phyloP scores from a whole-genome alignment of 1,139 yeast genomes.

The Saccharomycopsis phalli region DNA sequence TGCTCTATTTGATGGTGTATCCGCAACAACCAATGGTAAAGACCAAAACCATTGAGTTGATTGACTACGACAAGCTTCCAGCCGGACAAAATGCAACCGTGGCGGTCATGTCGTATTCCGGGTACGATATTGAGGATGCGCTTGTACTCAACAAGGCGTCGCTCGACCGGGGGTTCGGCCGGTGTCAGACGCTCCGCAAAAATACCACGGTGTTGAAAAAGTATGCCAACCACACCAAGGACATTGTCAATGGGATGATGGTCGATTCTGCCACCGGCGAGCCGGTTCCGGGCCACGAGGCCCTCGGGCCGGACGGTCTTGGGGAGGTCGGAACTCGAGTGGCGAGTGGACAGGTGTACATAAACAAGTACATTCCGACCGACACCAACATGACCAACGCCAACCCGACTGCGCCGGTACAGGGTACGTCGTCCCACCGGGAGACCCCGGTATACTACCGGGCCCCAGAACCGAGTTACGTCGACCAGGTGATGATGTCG shows the following conservation, averaged over 20 bases:
- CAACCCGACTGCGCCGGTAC: constrained; percentile 25
- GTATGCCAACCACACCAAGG: constrained; percentile 90
- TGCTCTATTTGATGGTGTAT: constrained; percentile 88
- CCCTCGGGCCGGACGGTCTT: constrained; percentile 89
- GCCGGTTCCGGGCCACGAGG: constrained; percentile 78
- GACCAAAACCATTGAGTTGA: constrained; percentile 91
- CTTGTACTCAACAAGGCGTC: constrained; percentile 87
- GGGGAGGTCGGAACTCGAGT: constrained; percentile 93
- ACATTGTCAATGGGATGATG: constrained; percentile 84
- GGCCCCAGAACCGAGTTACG: constrained; percentile 92
- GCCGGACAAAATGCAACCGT: constrained; percentile 99
- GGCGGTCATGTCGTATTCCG: constrained; percentile 98
- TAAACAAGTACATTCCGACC: constrained; percentile 86
- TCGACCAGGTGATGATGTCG: constrained; percentile 97
- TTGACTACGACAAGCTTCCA: constrained; percentile 91
- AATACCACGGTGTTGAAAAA: constrained; percentile 83
- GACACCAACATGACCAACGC: constrained; percentile 61
- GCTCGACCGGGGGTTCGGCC: constrained; percentile 93
- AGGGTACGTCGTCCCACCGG: constrained; percentile 39
- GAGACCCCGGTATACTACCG: constrained; percentile 88
- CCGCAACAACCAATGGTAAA: constrained; percentile 99
- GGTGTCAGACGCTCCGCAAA: constrained; percentile 95
- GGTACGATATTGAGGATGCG: constrained; percentile 99
- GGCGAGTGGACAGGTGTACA: constrained; percentile 87
- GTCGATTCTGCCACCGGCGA: constrained; percentile 62